Evolutionary conservation across 495 filamentous ascomycete genomes (phyloP), one percentile per base, ranked within the genome.

Genomic region (Neurospora cerealis): DNA sequence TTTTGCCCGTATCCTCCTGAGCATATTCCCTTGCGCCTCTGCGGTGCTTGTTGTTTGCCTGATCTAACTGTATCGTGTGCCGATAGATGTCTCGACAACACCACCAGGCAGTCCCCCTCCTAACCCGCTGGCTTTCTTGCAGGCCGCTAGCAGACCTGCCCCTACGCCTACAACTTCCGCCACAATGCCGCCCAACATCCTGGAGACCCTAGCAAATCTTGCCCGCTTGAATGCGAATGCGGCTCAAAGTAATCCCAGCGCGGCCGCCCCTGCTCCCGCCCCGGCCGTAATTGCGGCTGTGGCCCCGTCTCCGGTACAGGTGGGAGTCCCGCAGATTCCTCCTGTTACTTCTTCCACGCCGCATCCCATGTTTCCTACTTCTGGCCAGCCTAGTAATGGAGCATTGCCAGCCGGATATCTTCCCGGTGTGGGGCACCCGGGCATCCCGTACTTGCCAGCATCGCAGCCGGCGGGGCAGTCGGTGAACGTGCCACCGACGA

Each of bases 131-230:
- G 76, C 77, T 5, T n/a, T 24, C 66, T 37, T 76, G 73, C 37
- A 75, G 75, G 70, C 74, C 73, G 69, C 46, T 69, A 60, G 11
- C 48, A 60, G 32, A 72, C 17, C 74, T 42, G 34, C 66, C 73
- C 81, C 73, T 76, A 78, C 66, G 72, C 82, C 69, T 72, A 74
- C 79, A 71, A 78, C 76, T 72, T 74, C 77, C 66, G 71, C 70
- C 71, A 70, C 76, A 39, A 72, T 75, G 54, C 40, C 79, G 75
- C 83, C 88, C 17, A 85, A 85, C 73, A 94, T 97, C 78, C 85
- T 96, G 85, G 92, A 92, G 78, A 92, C 92, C 39, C 87, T 97
- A 73, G 93, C 93, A 66, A 92, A 92, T 76, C 93, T 97, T 85
- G 93, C 93, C 44, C 92, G 93, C 72, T 91, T 94, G 80, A 95